Evolutionary conservation across 2,329 filamentous ascomycete genomes (phyloP), one percentile per base, ranked within the genome.

Genomic region (Epicoccum nigrum): DNA sequence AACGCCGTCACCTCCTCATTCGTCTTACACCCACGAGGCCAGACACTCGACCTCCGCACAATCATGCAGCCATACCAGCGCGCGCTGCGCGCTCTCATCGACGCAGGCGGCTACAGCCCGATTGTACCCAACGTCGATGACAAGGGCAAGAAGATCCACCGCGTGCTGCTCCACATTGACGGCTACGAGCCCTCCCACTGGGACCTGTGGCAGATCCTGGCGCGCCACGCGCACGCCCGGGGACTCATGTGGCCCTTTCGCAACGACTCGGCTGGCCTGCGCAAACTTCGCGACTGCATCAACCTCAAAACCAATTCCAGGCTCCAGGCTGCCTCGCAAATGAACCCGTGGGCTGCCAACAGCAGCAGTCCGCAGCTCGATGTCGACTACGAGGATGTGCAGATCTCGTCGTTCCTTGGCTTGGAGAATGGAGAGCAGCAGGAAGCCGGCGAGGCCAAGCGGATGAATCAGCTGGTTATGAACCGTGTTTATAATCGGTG

Each of bases 401-500:
- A 16, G 1, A 60, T 65, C 19, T 45, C 53, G 8, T 38, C 43
- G 4, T 45, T 64, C 51, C 65, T 63, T 7, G 45, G 45, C 4
- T 25, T 35, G 7, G 13, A 38, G 16, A 9, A n/a, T 17, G 43
- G 35, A 4, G 58, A 56, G 8, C 21, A 49, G 1, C 12, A 34
- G 5, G 51, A n/a, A n/a, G n/a, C n/a, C n/a, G n/a, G n/a, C n/a
- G n/a, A n/a, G n/a, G n/a, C n/a, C n/a, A n/a, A n/a, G 46, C 41
- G 56, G 34, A 43, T 66, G 38, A 68, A 58, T 28, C 61, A 58
- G 56, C 63, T 67, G 8, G 47, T 70, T 7, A 70, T 71, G 64
- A 65, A 69, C 50, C 65, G 73, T 31, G 59, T 71, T 50, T 75
- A 72, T 34, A 73, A 63, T 28, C 72, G 81, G 32, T 83, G 83